Evolutionary conservation across 257 asterid genomes (phyloP).

Genomic region (Petunia secreta): DNA sequence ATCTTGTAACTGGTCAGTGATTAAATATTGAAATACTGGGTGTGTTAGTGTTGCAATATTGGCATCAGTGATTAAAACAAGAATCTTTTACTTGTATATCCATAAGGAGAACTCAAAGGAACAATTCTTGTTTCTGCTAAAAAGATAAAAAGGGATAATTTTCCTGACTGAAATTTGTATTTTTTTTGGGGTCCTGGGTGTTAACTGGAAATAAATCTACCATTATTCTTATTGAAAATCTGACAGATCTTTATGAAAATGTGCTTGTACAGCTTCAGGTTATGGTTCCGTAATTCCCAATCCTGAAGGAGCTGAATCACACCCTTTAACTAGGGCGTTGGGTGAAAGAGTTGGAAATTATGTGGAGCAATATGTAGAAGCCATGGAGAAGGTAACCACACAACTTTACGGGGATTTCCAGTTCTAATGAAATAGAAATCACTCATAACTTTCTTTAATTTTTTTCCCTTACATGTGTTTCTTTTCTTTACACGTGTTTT

Average conservation of each 20-base stretch:
- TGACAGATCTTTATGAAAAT: background rate
- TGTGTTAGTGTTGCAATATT: too few relatives aligned
- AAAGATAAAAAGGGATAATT: background rate
- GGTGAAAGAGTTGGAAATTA: slow-evolving; percentile 66
- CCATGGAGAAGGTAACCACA: slow-evolving; percentile 79
- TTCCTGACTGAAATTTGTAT: background rate
- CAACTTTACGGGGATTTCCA: background rate
- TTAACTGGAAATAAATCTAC: background rate
- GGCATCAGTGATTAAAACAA: background rate
- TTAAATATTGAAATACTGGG: background rate
- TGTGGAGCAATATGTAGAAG: slow-evolving; percentile 72
- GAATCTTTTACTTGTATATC: slow-evolving; percentile 7
- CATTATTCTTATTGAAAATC: background rate
- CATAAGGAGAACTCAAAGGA: background rate
- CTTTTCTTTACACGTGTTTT: background rate
- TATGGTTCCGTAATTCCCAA: slow-evolving; percentile 87
- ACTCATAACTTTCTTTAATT: background rate
- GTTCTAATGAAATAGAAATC: background rate
- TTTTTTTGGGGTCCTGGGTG: background rate
- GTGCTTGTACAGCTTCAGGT: slow-evolving; percentile 58
- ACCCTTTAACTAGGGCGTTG: slow-evolving; percentile 57
- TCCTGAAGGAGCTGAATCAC: slow-evolving; percentile 67
- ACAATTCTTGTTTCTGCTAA: background rate
- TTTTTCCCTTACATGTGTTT: background rate
- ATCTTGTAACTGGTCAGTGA: slow-evolving; percentile 11